Conservation (phyloP, 768 basidiomycete species). For the Boletus subcaerulescens region DNA sequence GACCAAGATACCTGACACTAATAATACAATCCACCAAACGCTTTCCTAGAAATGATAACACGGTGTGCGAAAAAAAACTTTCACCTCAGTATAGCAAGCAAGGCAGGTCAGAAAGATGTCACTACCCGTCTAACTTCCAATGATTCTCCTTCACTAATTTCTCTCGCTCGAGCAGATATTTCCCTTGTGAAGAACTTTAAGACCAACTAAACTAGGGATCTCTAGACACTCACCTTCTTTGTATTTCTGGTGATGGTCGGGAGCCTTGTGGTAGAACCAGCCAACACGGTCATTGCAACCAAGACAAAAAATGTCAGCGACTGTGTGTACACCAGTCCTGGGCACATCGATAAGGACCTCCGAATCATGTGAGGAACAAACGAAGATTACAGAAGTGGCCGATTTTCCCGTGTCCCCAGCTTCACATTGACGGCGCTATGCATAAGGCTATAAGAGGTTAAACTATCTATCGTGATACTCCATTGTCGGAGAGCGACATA, state of each 20-base stretch:
- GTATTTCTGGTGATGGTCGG: constrained; percentile 75
- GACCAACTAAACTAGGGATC: not conserved
- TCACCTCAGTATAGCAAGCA: no score
- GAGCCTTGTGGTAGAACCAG: constrained; percentile 82
- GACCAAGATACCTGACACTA: not conserved
- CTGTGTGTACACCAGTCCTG: constrained; percentile 79
- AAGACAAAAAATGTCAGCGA: constrained; percentile 76
- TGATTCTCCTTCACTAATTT: constrained; percentile 78
- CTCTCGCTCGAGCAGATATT: constrained; percentile 79
- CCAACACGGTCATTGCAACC: constrained; percentile 78
- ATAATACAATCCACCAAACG: not conserved
- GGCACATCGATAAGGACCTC: constrained; percentile 2
- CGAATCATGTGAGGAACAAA: constrained; percentile 1
- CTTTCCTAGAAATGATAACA: no score
- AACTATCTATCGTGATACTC: not conserved
- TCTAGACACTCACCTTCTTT: constrained; percentile 61
- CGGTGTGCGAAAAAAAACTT: no score
- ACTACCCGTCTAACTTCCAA: constrained; percentile 59
- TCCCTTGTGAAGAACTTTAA: constrained; percentile 45
- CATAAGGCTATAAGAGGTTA: constrained; percentile 51
- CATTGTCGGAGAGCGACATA: constrained; percentile 35
- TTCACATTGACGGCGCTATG: constrained; percentile 76
- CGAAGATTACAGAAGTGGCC: constrained; percentile 58
- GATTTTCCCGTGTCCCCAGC: constrained; percentile 70
- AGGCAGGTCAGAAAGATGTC: no score